A percentile compares a stretch with the other conserved stretches of the same genome.
phyloP scores from a whole-genome alignment of 805 yeast species.

The Saccharomycopsis sp. region DNA sequence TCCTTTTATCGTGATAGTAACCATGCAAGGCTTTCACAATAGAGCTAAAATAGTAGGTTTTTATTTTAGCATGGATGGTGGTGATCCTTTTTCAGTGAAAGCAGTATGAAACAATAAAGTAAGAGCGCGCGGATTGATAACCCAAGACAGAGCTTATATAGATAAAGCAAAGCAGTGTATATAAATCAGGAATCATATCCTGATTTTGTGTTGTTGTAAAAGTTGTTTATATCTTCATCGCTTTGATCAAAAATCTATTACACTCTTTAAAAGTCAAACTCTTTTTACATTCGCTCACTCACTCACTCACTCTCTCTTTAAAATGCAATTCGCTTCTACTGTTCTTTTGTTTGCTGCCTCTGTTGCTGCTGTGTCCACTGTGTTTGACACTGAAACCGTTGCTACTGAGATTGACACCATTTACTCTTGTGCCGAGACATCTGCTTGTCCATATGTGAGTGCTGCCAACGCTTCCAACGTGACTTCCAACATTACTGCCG shows the following conservation, averaged over 20 bases:
- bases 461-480: constrained; percentile 12
- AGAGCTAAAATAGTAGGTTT: too few species aligned
- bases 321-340: constrained; percentile 28
- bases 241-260: too few species aligned
- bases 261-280: not conserved
- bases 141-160: not conserved
- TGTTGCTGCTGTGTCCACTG: constrained; percentile 24
- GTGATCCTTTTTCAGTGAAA: too few species aligned
- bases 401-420: constrained; percentile 16
- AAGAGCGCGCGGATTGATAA: not conserved
- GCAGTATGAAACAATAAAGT: too few species aligned
- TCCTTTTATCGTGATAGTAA: too few species aligned
- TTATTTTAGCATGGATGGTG: too few species aligned
- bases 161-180: not conserved
- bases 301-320: constrained; percentile 9
- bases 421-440: constrained; percentile 18
- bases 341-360: constrained; percentile 23
- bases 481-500: constrained; percentile 20
- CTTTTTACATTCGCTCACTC: not conserved
- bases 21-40: too few species aligned
- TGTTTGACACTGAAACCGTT: constrained; percentile 17
- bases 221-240: not conserved
- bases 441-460: constrained; percentile 20
- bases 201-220: not conserved
- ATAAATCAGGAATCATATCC: not conserved